Evolutionary conservation across 208 protist genomes (phyloP).

Genomic region (Trypanosoma melophagium): DNA sequence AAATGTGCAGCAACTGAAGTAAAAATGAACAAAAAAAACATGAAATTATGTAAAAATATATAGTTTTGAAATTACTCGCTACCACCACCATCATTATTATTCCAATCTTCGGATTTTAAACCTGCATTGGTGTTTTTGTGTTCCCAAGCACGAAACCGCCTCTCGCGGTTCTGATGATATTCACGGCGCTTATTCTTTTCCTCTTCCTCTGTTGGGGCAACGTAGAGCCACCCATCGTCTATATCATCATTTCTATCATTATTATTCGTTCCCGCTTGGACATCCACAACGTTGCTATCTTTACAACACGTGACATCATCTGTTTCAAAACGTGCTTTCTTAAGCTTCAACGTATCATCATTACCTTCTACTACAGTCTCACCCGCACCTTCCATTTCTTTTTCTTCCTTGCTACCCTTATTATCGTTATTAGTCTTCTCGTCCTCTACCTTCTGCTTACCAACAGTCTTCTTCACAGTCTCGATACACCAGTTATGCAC

Average conservation of each 20-base stretch:
- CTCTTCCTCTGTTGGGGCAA: conserved; percentile 38
- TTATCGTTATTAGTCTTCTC: conserved; percentile 30
- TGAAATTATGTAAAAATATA: neutral
- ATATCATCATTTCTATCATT: conserved; percentile 11
- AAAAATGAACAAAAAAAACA: too few species aligned
- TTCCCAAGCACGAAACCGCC: conserved; percentile 48
- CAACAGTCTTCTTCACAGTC: conserved; percentile 26
- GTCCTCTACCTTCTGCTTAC: conserved; percentile 36
- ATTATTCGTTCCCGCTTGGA: neutral
- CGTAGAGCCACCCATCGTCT: conserved; percentile 76
- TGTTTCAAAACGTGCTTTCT: neutral
- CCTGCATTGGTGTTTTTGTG: conserved; percentile 4
- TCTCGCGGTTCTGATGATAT: conserved; percentile 40
- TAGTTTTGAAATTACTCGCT: conserved; percentile 21
- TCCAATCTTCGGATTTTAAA: neutral
- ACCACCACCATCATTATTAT: conserved; percentile 18
- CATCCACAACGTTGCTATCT: neutral
- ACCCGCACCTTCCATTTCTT: neutral
- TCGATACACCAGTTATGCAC: conserved; percentile 82
- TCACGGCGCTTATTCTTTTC: conserved; percentile 30
- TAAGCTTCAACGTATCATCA: neutral
- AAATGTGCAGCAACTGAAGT: too few species aligned
- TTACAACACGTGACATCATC: too few species aligned
- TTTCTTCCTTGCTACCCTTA: neutral
- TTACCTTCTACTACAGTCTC: neutral